These are phyloP conservation scores for Plantago lanceolata DNA, from an alignment of 305 asterid genomes.

Conservation along the genomic window DNA sequence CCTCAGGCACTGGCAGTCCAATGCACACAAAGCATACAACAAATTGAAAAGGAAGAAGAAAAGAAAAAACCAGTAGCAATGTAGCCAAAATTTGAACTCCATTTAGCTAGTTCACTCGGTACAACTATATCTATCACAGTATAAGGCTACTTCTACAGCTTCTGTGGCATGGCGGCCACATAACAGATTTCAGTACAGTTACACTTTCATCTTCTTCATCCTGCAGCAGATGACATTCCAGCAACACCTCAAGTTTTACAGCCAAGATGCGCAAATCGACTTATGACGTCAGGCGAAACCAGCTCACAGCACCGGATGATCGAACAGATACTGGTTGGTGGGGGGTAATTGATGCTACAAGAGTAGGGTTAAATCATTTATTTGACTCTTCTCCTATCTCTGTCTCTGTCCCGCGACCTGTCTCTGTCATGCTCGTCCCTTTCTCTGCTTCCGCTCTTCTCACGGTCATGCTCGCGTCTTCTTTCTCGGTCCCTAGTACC, in stretches of 20 bases:
- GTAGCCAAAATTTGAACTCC: background rate
- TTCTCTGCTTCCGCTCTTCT: slow-evolving; percentile 63
- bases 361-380: slow-evolving; percentile 35
- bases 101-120: background rate
- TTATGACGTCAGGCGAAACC: background rate
- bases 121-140: slow-evolving; percentile 1
- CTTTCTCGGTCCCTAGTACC: slow-evolving; percentile 47
- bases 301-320: background rate
- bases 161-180: background rate
- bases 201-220: slow-evolving; percentile 2
- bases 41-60: background rate
- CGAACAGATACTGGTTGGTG: background rate
- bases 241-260: background rate
- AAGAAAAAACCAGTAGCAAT: background rate
- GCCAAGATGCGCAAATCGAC: background rate
- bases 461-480: slow-evolving; percentile 47
- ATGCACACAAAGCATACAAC: background rate
- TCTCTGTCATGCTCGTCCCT: slow-evolving; percentile 69
- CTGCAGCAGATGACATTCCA: background rate
- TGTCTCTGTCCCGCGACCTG: slow-evolving; percentile 52
- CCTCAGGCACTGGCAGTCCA: too few species aligned
- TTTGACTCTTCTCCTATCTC: slow-evolving; percentile 55
- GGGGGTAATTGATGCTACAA: too few species aligned
- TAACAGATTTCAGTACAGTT: background rate
- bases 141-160: background rate